Base-by-base conservation (phyloP, 352 stramenopile species). In the Nothophytophthora sp. region DNA sequence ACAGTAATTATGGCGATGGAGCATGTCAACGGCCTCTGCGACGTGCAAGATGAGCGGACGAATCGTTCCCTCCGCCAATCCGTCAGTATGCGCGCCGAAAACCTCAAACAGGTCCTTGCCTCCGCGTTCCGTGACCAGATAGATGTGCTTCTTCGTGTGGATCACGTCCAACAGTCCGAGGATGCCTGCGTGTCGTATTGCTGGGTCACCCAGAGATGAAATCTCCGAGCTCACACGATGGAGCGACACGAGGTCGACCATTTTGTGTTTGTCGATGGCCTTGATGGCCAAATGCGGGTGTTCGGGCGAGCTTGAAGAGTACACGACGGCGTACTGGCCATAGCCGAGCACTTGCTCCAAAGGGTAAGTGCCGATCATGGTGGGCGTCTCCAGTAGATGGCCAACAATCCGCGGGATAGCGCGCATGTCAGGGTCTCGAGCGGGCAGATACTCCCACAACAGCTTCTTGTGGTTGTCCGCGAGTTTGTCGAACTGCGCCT, bases 91-190 rank as follows among this genome's bases (percentile, higher is more conserved):
- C 1, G 67, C 30, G 9, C 76, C 81, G 41, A 94, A 90, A 56
- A 80, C 88, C 45, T 92, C 85, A 23, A 96, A 95, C 19, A 97
- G 57, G 50, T 97, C 86, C 27, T 88, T 81, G 1, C 77, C 81
- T 11, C 86, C 84, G 13, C 85, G 70, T 41, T 95, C 86, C 1
- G 80, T 93, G 24, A 97, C 65, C 25, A 97, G 30, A 39, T 96
- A 97, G 6, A 97, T 75, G 43, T 83, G 74, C 20, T 84, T 74
- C 12, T 35, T 47, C 7, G 83, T 92, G 60, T 96, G 80, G 45
- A 96, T 81, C 8, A 95, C 83, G 23, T 96, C 83, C 13, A 73
- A 37, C 27, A 94, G 30, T 10, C 63, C 53, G 6, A 96, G 48
- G 33, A 97, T 81, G 10, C 84, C 81, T 7, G 64, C 46, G 40